Evolutionary conservation across 768 basidiomycete species (phyloP), one percentile per base, ranked within the genome.

Genomic region (Lactarius sp.): DNA sequence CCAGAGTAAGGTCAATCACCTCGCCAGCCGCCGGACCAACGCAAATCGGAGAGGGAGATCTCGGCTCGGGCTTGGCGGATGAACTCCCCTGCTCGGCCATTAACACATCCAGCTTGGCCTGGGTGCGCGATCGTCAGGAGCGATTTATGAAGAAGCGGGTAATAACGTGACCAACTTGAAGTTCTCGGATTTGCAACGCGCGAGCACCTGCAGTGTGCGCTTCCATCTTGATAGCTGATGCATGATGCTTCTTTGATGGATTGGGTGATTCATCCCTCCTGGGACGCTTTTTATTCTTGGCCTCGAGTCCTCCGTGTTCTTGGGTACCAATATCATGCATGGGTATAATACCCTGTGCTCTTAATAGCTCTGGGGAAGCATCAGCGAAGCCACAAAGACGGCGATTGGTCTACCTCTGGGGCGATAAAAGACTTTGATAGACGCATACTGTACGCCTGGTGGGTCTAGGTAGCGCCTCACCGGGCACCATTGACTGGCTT

Each of bases 1-100:
- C 57, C 22, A 59, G 22, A 39, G 57, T 59, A 22, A 50, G 57
- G 47, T 59, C 57, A 16, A 59, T 44, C 49, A 52, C 59, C 39
- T 33, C 59, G 14, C 59, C 31, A 5, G 50, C 16, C 2, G 39
- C 36, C 8, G n/a, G 27, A 9, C 39, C 18, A 12, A 52, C 31
- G 22, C 18, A 22, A n/a, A 50, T 39, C 10, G 36, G 57, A 10
- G 59, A 60, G 18, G 39, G 59, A 10, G 59, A 44, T 22, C 59
- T 60, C 51, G 31, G 49, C 36, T 60, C 59, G 10, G 18, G 59
- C 51, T 52, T 60, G 18, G 33, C 50, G 7, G 39, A 16, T 39
- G 57, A 14, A 20, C 36, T 20, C 8, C 51, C 50, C 20, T 42
- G 51, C n/a, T 60, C 50, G 20, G 39, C 51, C 18, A 33, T n/a